Evolutionary conservation across 2,329 filamentous ascomycete genomes (phyloP).

Genomic region (Colletotrichum somersetense): DNA sequence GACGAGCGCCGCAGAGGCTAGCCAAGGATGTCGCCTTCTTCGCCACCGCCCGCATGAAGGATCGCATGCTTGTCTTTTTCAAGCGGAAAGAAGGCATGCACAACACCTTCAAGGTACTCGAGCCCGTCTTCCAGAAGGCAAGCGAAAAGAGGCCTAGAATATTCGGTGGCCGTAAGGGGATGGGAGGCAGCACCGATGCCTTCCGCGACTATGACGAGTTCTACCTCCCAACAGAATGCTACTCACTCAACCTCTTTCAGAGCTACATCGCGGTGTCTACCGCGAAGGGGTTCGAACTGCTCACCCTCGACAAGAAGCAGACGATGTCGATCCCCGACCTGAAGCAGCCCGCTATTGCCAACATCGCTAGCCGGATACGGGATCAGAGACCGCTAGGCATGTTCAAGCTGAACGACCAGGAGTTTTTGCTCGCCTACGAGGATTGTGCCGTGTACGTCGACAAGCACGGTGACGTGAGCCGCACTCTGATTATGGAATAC

Average conservation of each 20-base stretch:
- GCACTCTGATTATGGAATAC: conserved; percentile 97
- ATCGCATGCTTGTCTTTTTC: conserved; percentile 93
- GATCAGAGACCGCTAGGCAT: conserved; percentile 91
- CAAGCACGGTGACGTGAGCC: conserved; percentile 95
- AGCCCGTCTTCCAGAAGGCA: conserved; percentile 94
- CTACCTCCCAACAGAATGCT: conserved; percentile 96
- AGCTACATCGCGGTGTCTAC: conserved; percentile 93
- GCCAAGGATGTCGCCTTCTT: conserved; percentile 97
- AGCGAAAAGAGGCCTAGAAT: conserved; percentile 83
- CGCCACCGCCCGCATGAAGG: conserved; percentile 96
- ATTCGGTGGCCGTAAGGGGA: conserved; percentile 69
- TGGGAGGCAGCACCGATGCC: conserved; percentile 85
- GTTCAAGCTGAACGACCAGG: conserved; percentile 93
- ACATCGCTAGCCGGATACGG: conserved; percentile 86
- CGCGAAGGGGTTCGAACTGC: conserved; percentile 91
- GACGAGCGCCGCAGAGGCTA: conserved; percentile 91
- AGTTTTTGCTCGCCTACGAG: conserved; percentile 94
- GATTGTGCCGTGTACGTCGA: conserved; percentile 98
- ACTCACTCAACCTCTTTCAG: conserved; percentile 95
- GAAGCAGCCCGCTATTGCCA: conserved; percentile 80
- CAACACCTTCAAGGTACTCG: conserved; percentile 96
- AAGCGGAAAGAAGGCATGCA: conserved; percentile 94
- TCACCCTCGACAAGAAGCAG: conserved; percentile 97
- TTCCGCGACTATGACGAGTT: conserved; percentile 99
- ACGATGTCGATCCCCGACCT: conserved; percentile 94